Evolutionary conservation across 441 rosid genomes (phyloP), one percentile per base, ranked within the genome.

Genomic region (Syzygium malaccense): DNA sequence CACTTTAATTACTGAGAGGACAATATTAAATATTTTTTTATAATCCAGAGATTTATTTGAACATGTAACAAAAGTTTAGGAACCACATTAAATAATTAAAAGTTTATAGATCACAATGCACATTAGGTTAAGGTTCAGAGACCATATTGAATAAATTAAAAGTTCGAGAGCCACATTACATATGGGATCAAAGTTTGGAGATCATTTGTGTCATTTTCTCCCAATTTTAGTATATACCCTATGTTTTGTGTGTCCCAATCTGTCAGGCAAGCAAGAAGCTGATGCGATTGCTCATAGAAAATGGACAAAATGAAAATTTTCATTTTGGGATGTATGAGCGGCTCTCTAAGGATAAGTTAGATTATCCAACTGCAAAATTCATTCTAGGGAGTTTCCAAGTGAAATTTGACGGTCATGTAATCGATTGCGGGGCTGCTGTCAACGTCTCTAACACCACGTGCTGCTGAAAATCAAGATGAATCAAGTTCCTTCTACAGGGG

Each of bases 31-130:
- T 1, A 57, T 57, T 23, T 25, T 57, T 1, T 4, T 25, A 25
- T 57, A 4, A 2, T 25, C n/a, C 3, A 57, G 0, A 0, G 12
- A 10, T 0, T 2, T 25, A 5, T 23, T 57, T 10, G 0, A 11
- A 57, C 11, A 25, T 57, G 0, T 57, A 25, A 1, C 4, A 45
- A 57, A 23, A 2, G 3, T 57, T 57, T 0, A 2, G 0, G 0
- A 0, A 57, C 28, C 14, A 25, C 0, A 23, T 25, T 57, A 0
- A 10, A 10, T 6, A 57, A 25, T 57, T 57, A 57, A 57, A 57
- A 57, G 0, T 57, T 57, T 0, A 0, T 0, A 6, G 13, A 57
- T 4, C 0, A 57, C 0, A 57, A 23, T 25, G 0, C 3, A 57
- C 25, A 57, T 57, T 57, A 1, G 4, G 6, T 0, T 25, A 4